Evolutionary conservation across 2,329 filamentous ascomycete genomes (phyloP).

Genomic region (Pseudogymnoascus sp.): DNA sequence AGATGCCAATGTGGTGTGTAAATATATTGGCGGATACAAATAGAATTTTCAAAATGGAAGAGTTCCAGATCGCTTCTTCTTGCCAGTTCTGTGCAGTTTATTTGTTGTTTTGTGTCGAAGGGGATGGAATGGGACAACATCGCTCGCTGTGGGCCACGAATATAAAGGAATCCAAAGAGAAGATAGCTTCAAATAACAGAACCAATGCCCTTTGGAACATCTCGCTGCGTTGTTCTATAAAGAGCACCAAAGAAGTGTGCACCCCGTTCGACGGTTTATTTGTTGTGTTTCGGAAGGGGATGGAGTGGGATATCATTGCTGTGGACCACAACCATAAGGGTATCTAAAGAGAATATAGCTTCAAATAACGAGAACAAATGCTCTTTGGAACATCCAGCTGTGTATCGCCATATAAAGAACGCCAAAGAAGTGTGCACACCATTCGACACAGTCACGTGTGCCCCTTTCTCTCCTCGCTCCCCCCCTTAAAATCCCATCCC

Average conservation of each 20-base stretch:
- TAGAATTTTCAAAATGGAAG: neutral
- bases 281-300: neutral
- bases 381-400: neutral
- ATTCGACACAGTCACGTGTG: neutral
- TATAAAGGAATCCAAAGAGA: neutral
- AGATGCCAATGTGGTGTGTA: neutral
- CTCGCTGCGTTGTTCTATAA: neutral
- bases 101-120: neutral
- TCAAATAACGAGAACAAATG: neutral
- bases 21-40: neutral
- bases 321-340: neutral
- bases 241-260: neutral
- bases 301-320: neutral
- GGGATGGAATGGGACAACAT: neutral
- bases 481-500: neutral
- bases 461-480: neutral
- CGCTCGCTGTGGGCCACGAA: neutral
- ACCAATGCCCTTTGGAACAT: neutral
- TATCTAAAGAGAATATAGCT: neutral
- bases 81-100: neutral
- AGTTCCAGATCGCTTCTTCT: neutral
- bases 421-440: neutral
- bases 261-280: neutral
- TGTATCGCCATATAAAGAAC: neutral
- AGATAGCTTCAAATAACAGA: neutral